These are phyloP conservation scores for Aspergillus thermomutatus DNA, from an alignment of 2,329 filamentous ascomycete species.

Conservation along the genomic window DNA sequence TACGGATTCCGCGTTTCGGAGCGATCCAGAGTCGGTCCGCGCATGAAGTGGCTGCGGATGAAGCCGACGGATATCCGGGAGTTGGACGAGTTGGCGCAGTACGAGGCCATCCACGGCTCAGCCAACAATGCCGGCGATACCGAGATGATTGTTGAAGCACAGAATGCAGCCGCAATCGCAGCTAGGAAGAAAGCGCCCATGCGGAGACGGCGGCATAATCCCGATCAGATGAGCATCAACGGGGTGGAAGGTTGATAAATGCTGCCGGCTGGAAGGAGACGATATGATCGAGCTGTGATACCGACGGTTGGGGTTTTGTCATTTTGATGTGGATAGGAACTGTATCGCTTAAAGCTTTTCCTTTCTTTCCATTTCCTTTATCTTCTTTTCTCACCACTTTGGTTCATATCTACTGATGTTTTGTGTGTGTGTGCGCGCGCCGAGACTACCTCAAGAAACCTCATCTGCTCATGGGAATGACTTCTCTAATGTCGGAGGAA, in stretches of 20 bases:
- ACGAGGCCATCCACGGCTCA: conserved; percentile 33
- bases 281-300: background rate
- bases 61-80: conserved; percentile 77
- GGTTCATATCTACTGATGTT: background rate
- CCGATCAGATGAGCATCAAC: conserved; percentile 35
- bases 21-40: conserved; percentile 79
- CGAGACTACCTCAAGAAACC: background rate
- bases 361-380: conserved; percentile 1
- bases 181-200: conserved; percentile 44
- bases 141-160: conserved; percentile 33
- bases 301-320: background rate
- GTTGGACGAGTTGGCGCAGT: conserved; percentile 65
- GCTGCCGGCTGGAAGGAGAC: background rate
- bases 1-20: conserved; percentile 96
- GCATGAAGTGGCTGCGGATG: conserved; percentile 94
- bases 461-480: background rate
- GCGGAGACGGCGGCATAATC: conserved; percentile 35
- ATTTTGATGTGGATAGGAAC: background rate
- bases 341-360: background rate
- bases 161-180: conserved; percentile 36
- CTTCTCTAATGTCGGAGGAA: background rate
- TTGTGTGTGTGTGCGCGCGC: background rate
- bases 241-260: conserved; percentile 22
- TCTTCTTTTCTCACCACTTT: conserved; percentile 7
- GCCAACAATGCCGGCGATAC: conserved; percentile 36